phyloP scores from a whole-genome alignment of 164 flowering plant species.

The Liriodendron chinense region DNA sequence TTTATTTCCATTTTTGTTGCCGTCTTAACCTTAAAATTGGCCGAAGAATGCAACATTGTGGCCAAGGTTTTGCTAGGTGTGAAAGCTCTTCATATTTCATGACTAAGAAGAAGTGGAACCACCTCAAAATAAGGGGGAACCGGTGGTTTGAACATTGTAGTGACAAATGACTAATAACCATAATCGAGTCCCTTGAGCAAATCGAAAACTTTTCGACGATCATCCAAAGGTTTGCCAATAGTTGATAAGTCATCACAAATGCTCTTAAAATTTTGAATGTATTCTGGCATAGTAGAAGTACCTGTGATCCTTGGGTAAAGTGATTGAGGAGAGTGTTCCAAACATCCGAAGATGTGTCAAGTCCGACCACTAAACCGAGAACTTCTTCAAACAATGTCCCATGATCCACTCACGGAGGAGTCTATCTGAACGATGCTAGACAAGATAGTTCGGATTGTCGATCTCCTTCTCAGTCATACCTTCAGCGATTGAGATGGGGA shows the following conservation, averaged over 20 bases:
- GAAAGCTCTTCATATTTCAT: background rate
- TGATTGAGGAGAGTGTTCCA: constrained; percentile 2
- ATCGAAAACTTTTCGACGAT: background rate
- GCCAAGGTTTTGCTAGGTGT: background rate
- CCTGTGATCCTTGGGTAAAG: background rate
- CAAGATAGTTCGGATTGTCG: background rate
- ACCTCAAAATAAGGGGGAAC: background rate
- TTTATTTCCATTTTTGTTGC: too few species aligned
- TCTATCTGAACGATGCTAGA: background rate
- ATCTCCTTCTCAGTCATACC: background rate
- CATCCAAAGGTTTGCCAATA: background rate
- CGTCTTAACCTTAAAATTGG: background rate
- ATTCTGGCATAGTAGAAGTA: background rate
- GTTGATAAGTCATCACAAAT: background rate
- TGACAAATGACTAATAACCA: background rate
- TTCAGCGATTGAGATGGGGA: background rate
- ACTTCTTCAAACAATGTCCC: constrained; percentile 2
- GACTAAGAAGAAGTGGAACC: background rate
- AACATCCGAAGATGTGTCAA: background rate
- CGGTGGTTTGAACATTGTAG: background rate
- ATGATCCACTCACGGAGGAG: constrained; percentile 8
- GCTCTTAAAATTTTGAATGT: background rate
- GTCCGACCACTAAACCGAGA: background rate
- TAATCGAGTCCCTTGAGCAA: background rate
- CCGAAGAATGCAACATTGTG: background rate